Evolutionary conservation across 108 stramenopile genomes (phyloP).

Genomic region (Cyclotella atomus): DNA sequence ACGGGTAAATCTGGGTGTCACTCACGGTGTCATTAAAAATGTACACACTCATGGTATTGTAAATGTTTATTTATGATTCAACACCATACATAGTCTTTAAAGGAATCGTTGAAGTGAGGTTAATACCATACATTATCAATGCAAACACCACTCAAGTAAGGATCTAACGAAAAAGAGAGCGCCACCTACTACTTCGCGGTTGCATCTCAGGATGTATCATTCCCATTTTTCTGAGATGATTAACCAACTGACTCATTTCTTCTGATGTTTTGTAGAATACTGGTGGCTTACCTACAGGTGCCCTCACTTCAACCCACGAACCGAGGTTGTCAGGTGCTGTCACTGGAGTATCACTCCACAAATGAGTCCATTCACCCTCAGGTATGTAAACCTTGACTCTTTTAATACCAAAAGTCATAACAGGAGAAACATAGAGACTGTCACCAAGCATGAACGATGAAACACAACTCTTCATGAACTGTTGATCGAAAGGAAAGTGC

Average conservation of each 20-base stretch:
- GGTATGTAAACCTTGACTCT: conserved; percentile 44
- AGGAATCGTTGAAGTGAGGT: no score
- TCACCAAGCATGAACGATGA: conserved; percentile 51
- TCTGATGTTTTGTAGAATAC: conserved; percentile 34
- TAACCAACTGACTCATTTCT: conserved; percentile 15
- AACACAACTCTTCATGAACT: conserved; percentile 17
- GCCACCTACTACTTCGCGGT: neutral
- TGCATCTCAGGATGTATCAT: conserved; percentile 9
- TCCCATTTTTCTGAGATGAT: conserved; percentile 12
- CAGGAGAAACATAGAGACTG: conserved; percentile 36
- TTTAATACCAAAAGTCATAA: conserved; percentile 38
- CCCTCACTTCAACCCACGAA: conserved; percentile 19
- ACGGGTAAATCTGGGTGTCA: no score
- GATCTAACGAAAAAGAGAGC: no score
- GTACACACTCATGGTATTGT: no score
- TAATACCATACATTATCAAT: no score
- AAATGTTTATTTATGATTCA: no score
- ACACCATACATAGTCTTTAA: no score
- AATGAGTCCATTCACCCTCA: conserved; percentile 40
- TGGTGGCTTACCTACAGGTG: conserved; percentile 44
- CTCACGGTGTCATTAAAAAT: no score
- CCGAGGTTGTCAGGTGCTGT: conserved; percentile 7
- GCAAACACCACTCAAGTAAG: no score
- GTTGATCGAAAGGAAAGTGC: conserved; percentile 49
- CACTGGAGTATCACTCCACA: conserved; percentile 19